A percentile compares a stretch with the other conserved stretches of the same genome.
Conservation (phyloP, 1,284 basidiomycete species). For the Tilletia walkeri region DNA sequence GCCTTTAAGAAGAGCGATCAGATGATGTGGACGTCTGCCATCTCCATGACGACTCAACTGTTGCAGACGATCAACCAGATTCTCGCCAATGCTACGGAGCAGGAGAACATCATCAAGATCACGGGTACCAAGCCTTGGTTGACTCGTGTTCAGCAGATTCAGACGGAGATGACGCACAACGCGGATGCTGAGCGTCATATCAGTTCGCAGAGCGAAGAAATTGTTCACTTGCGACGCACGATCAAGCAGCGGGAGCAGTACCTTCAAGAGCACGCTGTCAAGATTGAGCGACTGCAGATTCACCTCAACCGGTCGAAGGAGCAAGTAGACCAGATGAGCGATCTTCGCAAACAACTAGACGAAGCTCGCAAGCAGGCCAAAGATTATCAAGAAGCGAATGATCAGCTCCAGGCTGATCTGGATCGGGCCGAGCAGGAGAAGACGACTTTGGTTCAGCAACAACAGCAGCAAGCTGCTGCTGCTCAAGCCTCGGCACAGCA, state of each 20-base stretch:
- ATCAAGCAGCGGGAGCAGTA: conserved; percentile 74
- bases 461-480: not conserved
- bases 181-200: conserved; percentile 87
- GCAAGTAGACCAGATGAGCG: conserved; percentile 72
- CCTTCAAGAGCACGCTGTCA: conserved; percentile 83
- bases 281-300: conserved; percentile 90
- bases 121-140: conserved; percentile 69
- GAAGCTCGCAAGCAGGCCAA: conserved; percentile 82
- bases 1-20: conserved; percentile 31
- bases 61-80: conserved; percentile 35
- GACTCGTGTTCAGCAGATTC: conserved; percentile 79
- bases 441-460: conserved; percentile 69
- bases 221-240: conserved; percentile 77
- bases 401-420: conserved; percentile 83
- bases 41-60: conserved; percentile 27
- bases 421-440: conserved; percentile 84
- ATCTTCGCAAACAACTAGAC: conserved; percentile 74
- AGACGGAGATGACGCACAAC: conserved; percentile 77
- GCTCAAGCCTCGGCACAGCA: conserved; percentile 18
- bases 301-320: conserved; percentile 85
- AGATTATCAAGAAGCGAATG: conserved; percentile 86
- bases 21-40: conserved; percentile 26
- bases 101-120: conserved; percentile 46
- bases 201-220: conserved; percentile 78
- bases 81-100: conserved; percentile 39